phyloP scores from a whole-genome alignment of 148 eudicot genomes.

The Limonium bicolor region DNA sequence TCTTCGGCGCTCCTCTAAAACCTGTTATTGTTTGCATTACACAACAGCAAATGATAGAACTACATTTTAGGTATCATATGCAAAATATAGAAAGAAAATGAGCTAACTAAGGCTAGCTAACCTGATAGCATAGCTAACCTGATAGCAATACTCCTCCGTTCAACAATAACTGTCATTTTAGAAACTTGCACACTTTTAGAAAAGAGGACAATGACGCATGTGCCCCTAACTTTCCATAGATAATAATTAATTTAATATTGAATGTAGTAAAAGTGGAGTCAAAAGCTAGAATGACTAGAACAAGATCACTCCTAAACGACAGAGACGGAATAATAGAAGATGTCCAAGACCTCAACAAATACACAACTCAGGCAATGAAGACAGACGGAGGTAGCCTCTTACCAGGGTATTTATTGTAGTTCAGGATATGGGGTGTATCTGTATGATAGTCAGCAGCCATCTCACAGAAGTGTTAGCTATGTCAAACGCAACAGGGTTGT shows the following conservation, averaged over 20 bases:
- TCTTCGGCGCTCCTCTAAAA: slow-evolving; percentile 51
- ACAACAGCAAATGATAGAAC: neutral
- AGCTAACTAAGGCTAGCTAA: neutral
- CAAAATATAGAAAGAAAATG: neutral
- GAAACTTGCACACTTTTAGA: no score
- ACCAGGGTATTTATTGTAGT: slow-evolving; percentile 72
- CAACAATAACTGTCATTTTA: no score
- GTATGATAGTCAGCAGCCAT: slow-evolving; percentile 95
- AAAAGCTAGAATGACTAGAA: no score
- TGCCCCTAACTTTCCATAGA: no score
- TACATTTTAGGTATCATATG: no score
- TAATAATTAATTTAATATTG: no score
- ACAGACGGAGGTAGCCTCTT: neutral
- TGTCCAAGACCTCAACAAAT: neutral
- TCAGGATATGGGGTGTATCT: slow-evolving; percentile 68
- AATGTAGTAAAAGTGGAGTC: no score
- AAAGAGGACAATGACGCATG: no score
- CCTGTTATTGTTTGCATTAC: slow-evolving; percentile 17
- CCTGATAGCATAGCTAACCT: neutral
- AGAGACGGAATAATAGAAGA: neutral
- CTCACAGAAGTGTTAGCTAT: slow-evolving; percentile 93
- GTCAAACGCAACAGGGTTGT: slow-evolving; percentile 84
- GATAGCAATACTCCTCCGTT: no score
- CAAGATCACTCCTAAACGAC: no score
- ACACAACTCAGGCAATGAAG: neutral